phyloP scores from a whole-genome alignment of 495 filamentous ascomycete genomes.

The Bacidia gigantensis region DNA sequence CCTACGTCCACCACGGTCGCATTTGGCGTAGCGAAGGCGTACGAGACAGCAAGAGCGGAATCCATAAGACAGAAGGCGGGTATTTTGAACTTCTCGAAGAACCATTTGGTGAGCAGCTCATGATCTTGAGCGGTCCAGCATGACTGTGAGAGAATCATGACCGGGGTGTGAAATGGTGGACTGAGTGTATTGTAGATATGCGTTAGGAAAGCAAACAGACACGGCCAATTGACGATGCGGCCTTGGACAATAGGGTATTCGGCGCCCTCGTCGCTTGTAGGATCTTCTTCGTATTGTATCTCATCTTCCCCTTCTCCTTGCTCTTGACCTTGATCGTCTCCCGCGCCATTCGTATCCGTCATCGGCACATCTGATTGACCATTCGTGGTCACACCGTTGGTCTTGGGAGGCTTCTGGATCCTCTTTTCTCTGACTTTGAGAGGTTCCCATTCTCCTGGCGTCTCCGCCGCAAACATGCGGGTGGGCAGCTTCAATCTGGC shows the following conservation, averaged over 20 bases:
- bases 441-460: constrained; percentile 68
- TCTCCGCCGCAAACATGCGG: constrained; percentile 82
- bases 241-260: constrained; percentile 76
- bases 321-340: constrained; percentile 9
- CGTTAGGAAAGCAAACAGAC: constrained; percentile 78
- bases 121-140: constrained; percentile 73
- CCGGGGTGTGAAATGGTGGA: constrained; percentile 84
- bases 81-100: constrained; percentile 94
- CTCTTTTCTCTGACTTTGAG: constrained; percentile 58
- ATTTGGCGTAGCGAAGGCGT: constrained; percentile 62
- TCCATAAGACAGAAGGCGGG: constrained; percentile 81
- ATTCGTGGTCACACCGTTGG: constrained; percentile 24
- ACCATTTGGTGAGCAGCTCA: constrained; percentile 72
- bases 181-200: constrained; percentile 79
- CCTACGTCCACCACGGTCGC: constrained; percentile 84
- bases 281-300: constrained; percentile 70
- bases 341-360: constrained; percentile 20
- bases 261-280: constrained; percentile 73
- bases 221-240: constrained; percentile 74
- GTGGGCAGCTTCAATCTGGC: constrained; percentile 69
- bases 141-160: constrained; percentile 75
- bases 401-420: constrained; percentile 12
- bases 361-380: constrained; percentile 36
- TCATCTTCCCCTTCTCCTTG: constrained; percentile 27
- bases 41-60: constrained; percentile 66